A percentile compares a stretch with the other conserved stretches of the same genome.
These are phyloP conservation scores for Heteromeles arbutifolia DNA, from an alignment of 306 rosid genomes.

Conservation along the genomic window DNA sequence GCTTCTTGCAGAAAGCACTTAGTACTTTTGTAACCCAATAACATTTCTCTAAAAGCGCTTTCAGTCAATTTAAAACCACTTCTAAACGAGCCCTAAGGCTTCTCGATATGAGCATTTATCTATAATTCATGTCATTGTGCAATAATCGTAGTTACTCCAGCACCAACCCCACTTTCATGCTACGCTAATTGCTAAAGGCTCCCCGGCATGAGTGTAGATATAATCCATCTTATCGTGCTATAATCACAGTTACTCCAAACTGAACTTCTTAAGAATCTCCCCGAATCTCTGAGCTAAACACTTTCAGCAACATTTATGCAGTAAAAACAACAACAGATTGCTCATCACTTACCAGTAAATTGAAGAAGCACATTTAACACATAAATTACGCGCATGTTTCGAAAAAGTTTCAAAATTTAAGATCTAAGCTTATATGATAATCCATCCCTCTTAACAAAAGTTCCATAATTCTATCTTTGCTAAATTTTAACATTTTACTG, in stretches of 20 bases:
- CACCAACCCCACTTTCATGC: not conserved
- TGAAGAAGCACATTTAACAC: not conserved
- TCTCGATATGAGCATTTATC: not conserved
- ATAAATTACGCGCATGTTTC: not conserved
- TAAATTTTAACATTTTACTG: not conserved
- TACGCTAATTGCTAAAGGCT: not conserved
- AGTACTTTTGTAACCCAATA: no score
- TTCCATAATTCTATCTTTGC: not conserved
- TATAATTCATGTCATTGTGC: not conserved
- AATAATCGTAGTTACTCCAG: not conserved
- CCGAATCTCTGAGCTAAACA: not conserved
- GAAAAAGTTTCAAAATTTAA: not conserved
- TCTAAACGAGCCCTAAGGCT: not conserved
- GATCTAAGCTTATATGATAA: not conserved
- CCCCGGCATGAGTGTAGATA: no score
- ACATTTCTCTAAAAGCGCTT: no score
- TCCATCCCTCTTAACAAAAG: not conserved
- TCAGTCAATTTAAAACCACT: no score
- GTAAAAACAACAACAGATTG: not conserved
- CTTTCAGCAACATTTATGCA: not conserved
- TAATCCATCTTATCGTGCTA: not conserved
- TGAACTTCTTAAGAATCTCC: not conserved
- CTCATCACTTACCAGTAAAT: not conserved
- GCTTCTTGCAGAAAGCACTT: no score
- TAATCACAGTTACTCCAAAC: not conserved